These are phyloP conservation scores for Elongisporangium senticosum DNA, from an alignment of 352 stramenopile genomes.

Conservation along the genomic window DNA sequence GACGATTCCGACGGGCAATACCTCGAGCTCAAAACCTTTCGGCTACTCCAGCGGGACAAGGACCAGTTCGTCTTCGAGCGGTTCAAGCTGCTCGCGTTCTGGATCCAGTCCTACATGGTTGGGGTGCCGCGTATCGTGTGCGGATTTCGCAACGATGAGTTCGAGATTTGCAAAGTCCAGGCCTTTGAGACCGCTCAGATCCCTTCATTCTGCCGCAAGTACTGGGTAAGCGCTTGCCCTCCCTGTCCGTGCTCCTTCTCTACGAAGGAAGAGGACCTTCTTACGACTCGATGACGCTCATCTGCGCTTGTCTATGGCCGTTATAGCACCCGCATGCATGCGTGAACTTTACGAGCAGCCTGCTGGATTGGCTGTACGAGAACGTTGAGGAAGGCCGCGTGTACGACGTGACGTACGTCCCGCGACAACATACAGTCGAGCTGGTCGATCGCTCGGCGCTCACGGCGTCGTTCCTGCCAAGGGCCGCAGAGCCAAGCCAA, in stretches of 20 bases:
- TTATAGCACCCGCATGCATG: constrained; percentile 45
- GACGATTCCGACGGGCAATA: constrained; percentile 28
- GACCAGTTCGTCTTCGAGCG: constrained; percentile 71
- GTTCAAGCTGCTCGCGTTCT: constrained; percentile 79
- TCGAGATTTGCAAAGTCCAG: constrained; percentile 56
- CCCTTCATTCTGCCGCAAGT: constrained; percentile 55
- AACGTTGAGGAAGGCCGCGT: constrained; percentile 27
- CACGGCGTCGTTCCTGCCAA: constrained; percentile 28
- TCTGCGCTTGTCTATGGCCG: not conserved
- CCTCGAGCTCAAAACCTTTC: constrained; percentile 72
- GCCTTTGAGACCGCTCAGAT: constrained; percentile 58
- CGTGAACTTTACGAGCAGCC: constrained; percentile 53
- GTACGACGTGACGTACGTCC: constrained; percentile 46
- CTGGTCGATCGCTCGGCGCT: constrained; percentile 18
- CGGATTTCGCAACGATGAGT: constrained; percentile 63
- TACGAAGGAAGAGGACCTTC: constrained; percentile 3
- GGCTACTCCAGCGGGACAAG: constrained; percentile 45
- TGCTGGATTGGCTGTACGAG: constrained; percentile 60
- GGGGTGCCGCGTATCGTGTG: constrained; percentile 67
- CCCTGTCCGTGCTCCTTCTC: constrained; percentile 1
- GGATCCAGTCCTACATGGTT: constrained; percentile 80
- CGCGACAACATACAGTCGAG: constrained; percentile 40
- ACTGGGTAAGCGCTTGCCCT: constrained; percentile 43
- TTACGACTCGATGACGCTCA: constrained; percentile 13
- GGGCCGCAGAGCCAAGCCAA: not conserved